A percentile compares a stretch with the other conserved stretches of the same genome.
Evolutionary conservation across 1,284 basidiomycete species (phyloP).

Genomic region (Paramarasmius palmivorus): DNA sequence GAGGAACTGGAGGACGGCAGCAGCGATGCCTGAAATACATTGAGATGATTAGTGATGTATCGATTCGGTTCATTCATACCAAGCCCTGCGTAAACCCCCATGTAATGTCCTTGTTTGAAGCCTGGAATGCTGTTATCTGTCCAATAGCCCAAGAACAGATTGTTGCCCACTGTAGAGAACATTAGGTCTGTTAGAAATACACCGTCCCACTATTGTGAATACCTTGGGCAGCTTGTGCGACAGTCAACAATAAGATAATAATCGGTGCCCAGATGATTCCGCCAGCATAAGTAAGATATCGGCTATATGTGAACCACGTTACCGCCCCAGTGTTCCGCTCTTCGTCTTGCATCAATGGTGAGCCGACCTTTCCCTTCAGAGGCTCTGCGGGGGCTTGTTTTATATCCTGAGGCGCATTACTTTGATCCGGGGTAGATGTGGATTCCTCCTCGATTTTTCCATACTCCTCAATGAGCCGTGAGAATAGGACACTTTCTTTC

Average conservation of each 20-base stretch:
- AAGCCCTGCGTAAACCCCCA: constrained; percentile 68
- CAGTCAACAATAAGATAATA: constrained; percentile 37
- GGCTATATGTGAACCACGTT: constrained; percentile 47
- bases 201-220: constrained; percentile 2
- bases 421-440: neutral
- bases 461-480: constrained; percentile 62
- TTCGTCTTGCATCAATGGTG: constrained; percentile 49
- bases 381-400: neutral
- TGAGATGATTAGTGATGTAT: neutral
- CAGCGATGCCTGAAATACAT: constrained; percentile 33
- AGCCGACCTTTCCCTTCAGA: constrained; percentile 22
- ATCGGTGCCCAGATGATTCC: constrained; percentile 46
- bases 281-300: constrained; percentile 56
- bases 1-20: constrained; percentile 57
- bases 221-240: constrained; percentile 44
- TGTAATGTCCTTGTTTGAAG: constrained; percentile 61
- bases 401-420: neutral
- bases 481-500: constrained; percentile 51
- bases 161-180: constrained; percentile 38
- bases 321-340: constrained; percentile 60
- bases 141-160: constrained; percentile 51
- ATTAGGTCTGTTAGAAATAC: neutral
- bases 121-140: constrained; percentile 42
- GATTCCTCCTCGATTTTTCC: constrained; percentile 42
- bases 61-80: constrained; percentile 33